Evolutionary conservation across 2,329 filamentous ascomycete genomes (phyloP).

Genomic region (Alternaria gaisen): DNA sequence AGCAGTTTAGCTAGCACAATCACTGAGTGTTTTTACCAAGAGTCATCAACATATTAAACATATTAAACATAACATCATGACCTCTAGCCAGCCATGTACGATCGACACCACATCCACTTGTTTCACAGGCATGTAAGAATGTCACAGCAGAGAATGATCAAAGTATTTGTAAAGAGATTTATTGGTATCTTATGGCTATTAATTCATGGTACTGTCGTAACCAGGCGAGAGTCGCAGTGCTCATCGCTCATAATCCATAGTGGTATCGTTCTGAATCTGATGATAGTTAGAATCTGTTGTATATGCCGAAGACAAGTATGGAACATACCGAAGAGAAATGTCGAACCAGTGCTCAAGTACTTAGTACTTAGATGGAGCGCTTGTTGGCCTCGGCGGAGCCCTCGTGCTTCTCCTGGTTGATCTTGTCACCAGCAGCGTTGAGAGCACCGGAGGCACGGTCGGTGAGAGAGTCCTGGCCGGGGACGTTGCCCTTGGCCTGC

Average conservation of each 20-base stretch:
- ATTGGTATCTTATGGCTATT: slow-evolving; percentile 42
- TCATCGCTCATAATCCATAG: slow-evolving; percentile 24
- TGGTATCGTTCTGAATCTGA: slow-evolving; percentile 27
- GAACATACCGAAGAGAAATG: slow-evolving; percentile 28
- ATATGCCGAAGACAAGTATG: not conserved
- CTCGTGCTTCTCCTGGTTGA: slow-evolving; percentile 62
- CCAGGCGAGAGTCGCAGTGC: slow-evolving; percentile 29
- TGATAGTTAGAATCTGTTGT: not conserved
- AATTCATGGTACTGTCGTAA: slow-evolving; percentile 29
- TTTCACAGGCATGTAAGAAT: not conserved
- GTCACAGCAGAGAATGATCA: not conserved
- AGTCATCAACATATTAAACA: fast-evolving
- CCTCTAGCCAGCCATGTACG: not conserved
- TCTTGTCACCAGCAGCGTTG: slow-evolving; percentile 63
- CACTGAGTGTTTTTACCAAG: not conserved
- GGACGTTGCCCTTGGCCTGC: slow-evolving; percentile 67
- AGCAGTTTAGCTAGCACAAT: not conserved
- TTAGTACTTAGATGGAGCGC: slow-evolving; percentile 44
- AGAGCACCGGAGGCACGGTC: slow-evolving; percentile 65
- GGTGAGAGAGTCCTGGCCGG: slow-evolving; percentile 41
- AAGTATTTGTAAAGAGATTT: slow-evolving; percentile 28
- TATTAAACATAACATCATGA: not conserved
- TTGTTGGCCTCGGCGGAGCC: slow-evolving; percentile 60
- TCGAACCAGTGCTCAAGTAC: slow-evolving; percentile 23
- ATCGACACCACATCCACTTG: not conserved